phyloP scores from a whole-genome alignment of 495 filamentous ascomycete species.

The Baudoinia panamericana region DNA sequence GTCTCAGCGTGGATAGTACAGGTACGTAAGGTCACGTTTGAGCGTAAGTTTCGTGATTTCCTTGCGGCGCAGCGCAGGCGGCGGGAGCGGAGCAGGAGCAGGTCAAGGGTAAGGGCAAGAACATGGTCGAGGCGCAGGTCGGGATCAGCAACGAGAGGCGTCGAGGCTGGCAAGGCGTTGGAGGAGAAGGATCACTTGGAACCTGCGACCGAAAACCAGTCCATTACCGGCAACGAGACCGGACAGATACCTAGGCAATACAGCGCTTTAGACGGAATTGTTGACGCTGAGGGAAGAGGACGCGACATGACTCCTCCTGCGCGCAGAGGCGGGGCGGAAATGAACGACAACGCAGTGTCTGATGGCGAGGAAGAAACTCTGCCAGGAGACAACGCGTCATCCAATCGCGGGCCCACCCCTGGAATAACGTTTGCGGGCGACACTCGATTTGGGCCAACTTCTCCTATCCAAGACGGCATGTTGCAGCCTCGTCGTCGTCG shows the following conservation, averaged over 20 bases:
- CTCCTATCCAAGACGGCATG: too few relatives aligned
- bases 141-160: background rate
- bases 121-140: constrained; percentile 1
- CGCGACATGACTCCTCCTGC: constrained; percentile 12
- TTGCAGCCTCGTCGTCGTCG: constrained; percentile 12
- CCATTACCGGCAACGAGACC: background rate
- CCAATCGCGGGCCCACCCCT: background rate
- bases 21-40: constrained; percentile 57
- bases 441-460: constrained; percentile 2
- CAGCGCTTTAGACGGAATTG: background rate
- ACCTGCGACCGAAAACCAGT: background rate
- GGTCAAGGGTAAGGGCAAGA: constrained; percentile 6
- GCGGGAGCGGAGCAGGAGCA: constrained; percentile 21
- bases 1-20: constrained; percentile 50
- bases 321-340: constrained; percentile 11
- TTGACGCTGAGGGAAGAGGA: background rate
- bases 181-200: background rate
- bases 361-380: too few relatives aligned
- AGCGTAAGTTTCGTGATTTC: constrained; percentile 48
- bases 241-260: background rate
- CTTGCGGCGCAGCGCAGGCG: constrained; percentile 35
- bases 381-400: too few relatives aligned
- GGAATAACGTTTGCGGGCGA: constrained; percentile 15
- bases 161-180: background rate
- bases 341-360: constrained; percentile 6